phyloP scores from a whole-genome alignment of 805 yeast species.

The Cyberlindnera maclurae region DNA sequence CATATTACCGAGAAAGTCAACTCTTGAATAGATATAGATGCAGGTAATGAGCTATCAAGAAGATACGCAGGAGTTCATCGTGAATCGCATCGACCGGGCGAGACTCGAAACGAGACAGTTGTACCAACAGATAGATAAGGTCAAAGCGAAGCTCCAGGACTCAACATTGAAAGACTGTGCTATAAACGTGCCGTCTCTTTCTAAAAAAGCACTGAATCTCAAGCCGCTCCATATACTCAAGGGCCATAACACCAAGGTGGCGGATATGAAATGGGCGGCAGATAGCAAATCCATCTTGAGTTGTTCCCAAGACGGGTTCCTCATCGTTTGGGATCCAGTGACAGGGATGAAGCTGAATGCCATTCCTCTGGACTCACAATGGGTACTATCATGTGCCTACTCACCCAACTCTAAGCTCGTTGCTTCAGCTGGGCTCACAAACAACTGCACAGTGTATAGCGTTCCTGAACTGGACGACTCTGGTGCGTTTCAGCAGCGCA shows the following conservation, averaged over 20 bases:
- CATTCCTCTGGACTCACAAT: conserved; percentile 64
- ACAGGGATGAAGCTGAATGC: conserved; percentile 68
- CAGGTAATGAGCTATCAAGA: conserved; percentile 4
- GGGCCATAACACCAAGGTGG: conserved; percentile 66
- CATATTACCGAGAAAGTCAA: too few species aligned
- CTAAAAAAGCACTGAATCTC: conserved; percentile 23
- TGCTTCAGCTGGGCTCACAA: conserved; percentile 81
- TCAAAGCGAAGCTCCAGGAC: conserved; percentile 37
- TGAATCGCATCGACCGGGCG: conserved; percentile 28
- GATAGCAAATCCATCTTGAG: conserved; percentile 56
- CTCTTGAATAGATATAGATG: not conserved
- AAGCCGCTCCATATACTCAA: conserved; percentile 31
- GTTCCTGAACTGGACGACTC: conserved; percentile 21
- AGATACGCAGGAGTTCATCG: conserved; percentile 9
- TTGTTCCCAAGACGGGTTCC: conserved; percentile 81
- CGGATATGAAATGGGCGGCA: conserved; percentile 60
- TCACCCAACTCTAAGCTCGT: conserved; percentile 59
- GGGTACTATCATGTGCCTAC: conserved; percentile 72
- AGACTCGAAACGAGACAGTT: conserved; percentile 39
- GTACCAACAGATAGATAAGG: conserved; percentile 42
- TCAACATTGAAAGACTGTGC: conserved; percentile 37
- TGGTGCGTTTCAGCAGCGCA: conserved; percentile 31
- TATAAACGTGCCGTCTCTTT: conserved; percentile 11
- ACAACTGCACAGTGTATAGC: conserved; percentile 65
- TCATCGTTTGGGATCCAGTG: conserved; percentile 76